Conservation (phyloP, 345 rosid species). For the Eucalyptus microcorys region DNA sequence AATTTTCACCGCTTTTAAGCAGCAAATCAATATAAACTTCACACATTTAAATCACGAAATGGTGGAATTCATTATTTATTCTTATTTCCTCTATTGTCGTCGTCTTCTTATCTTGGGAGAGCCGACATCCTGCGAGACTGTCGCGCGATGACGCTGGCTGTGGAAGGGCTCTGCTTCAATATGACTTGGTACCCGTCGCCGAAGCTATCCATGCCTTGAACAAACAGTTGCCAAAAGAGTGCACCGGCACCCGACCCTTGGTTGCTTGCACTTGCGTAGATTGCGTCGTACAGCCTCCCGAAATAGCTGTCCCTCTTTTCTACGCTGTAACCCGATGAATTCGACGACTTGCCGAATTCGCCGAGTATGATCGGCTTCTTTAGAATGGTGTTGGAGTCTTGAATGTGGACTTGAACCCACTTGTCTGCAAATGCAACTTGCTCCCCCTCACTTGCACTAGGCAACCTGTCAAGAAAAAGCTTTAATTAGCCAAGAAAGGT, state of each 20-base stretch:
- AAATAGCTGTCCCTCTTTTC: conserved; percentile 38
- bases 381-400: conserved; percentile 27
- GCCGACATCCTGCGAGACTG: conserved; percentile 40
- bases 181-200: conserved; percentile 58
- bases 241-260: conserved; percentile 54
- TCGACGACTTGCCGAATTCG: conserved; percentile 60
- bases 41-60: background rate
- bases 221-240: conserved; percentile 58
- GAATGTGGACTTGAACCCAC: conserved; percentile 37
- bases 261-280: conserved; percentile 25
- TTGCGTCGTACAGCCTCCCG: conserved; percentile 18
- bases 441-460: conserved; percentile 13
- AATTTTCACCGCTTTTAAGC: background rate
- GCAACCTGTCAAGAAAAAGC: conserved; percentile 29
- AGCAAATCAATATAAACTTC: background rate
- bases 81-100: background rate
- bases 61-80: background rate
- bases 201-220: conserved; percentile 19
- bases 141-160: conserved; percentile 31
- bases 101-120: background rate
- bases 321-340: conserved; percentile 23
- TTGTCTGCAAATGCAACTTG: conserved; percentile 28
- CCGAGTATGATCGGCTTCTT: conserved; percentile 45
- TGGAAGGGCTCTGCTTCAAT: conserved; percentile 37
- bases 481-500: background rate